These are phyloP conservation scores for Quercus agrifolia DNA, from an alignment of 306 rosid species.

Conservation along the genomic window DNA sequence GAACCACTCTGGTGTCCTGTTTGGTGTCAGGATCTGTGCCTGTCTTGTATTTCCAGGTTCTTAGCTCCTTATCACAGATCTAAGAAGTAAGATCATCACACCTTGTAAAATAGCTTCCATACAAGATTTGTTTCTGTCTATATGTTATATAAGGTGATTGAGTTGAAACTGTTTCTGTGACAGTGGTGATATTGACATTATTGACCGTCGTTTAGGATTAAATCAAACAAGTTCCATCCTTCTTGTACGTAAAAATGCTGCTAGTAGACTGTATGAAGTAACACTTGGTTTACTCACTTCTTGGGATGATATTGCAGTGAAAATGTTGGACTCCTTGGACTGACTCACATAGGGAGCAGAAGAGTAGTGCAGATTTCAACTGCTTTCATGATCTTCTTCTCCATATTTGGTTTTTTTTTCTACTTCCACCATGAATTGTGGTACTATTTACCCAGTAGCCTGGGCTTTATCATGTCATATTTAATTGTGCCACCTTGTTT, in stretches of 20 bases:
- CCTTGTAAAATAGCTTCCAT: not conserved
- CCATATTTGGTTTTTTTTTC: constrained; percentile 71
- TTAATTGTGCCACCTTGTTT: constrained; percentile 9
- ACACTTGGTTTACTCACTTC: not conserved
- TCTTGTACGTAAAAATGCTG: not conserved
- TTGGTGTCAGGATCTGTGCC: not conserved
- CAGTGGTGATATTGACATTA: not conserved
- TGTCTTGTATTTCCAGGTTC: not conserved
- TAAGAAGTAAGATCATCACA: not conserved
- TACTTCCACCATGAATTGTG: not conserved
- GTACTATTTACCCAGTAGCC: not conserved
- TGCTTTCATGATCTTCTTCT: constrained; percentile 87
- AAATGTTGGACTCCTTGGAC: constrained; percentile 90
- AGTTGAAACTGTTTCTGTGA: not conserved
- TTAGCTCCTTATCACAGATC: not conserved
- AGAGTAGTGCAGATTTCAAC: constrained; percentile 93
- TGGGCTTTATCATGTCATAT: not conserved
- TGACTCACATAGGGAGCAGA: constrained; percentile 92
- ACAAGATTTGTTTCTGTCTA: not conserved
- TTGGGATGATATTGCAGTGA: constrained; percentile 53
- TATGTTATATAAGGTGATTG: not conserved
- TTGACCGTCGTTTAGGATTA: not conserved
- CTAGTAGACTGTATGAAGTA: not conserved
- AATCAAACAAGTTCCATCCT: not conserved
- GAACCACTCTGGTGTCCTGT: not conserved